Base-by-base conservation (phyloP, 345 rosid genomes). In the Eucalyptus sp. region DNA sequence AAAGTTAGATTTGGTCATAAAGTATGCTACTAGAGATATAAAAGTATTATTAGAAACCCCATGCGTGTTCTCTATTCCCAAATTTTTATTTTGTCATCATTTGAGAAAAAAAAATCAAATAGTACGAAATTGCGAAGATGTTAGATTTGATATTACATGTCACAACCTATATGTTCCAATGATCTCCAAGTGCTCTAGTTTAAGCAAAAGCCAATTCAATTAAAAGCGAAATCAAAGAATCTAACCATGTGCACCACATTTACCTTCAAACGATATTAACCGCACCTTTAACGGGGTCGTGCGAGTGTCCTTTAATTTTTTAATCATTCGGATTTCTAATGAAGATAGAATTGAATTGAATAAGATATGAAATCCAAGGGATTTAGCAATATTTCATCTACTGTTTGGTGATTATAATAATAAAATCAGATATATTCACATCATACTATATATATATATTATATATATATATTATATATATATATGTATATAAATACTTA, bases 331-430 rank as follows among this genome's bases (percentile, higher is more conserved):
- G 2, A 51, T 51, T 50, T 50, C 3, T 51, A 51, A 51, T 51
- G 1, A 51, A 1, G 1, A 51, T 51, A 16, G 4, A 16, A 51
- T 1, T 7, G 0, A 51, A 51, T 51, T 1, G 7, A 0, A 51
- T 51, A 51, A 16, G 3, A 51, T 16, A 51, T 16, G 22, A 51
- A 51, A 17, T 51, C 1, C 22, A 51, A 51, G 2, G 1, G 8
- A 51, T 52, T 52, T 52, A 7, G 24, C 2, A 52, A 52, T 18
- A 52, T 52, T 1, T 4, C 58, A 52, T 52, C 1, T 52, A 51
- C 0, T 17, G 2, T 17, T 51, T 51, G 18, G 22, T 7, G 9
- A 51, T 51, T 51, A 17, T 1, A 52, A 52, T 52, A 18, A 51
- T 51, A 7, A 52, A 51, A 17, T 52, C 3, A 52, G 8, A 17